Conservation (phyloP, 345 rosid species). For the Xanthoceras sorbifolium region DNA sequence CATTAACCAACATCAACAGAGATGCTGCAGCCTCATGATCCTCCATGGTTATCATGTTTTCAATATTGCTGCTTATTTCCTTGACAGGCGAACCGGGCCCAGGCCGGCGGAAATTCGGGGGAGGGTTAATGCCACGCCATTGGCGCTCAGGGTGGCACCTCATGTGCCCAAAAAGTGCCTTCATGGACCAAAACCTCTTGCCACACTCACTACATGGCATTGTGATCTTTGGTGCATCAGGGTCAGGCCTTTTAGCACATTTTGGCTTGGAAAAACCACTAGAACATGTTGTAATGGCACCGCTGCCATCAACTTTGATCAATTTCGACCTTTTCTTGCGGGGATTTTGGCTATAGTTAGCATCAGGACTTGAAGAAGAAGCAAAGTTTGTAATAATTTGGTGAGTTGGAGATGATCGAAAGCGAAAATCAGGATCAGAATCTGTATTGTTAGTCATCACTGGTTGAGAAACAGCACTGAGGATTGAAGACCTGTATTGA, state of each 20-base stretch:
- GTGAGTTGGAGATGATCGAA: constrained; percentile 26
- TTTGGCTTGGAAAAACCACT: constrained; percentile 36
- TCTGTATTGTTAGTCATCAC: constrained; percentile 29
- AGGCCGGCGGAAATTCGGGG: constrained; percentile 37
- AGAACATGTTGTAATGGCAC: constrained; percentile 17
- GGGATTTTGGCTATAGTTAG: constrained; percentile 34
- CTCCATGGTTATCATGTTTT: constrained; percentile 43
- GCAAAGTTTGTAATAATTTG: constrained; percentile 24
- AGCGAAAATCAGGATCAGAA: constrained; percentile 28
- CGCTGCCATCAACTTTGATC: constrained; percentile 26
- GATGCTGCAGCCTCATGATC: constrained; percentile 77
- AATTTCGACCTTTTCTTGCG: constrained; percentile 54
- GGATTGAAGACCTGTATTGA: background rate
- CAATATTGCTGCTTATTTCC: background rate
- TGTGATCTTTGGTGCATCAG: constrained; percentile 70
- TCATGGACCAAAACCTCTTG: constrained; percentile 83
- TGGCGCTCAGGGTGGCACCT: constrained; percentile 94
- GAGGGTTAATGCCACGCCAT: constrained; percentile 81
- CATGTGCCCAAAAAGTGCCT: constrained; percentile 95
- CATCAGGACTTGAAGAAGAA: constrained; percentile 32
- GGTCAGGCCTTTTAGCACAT: constrained; percentile 63
- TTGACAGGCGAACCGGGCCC: constrained; percentile 14
- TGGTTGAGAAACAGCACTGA: constrained; percentile 5
- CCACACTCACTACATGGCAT: constrained; percentile 92
- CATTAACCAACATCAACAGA: constrained; percentile 54